Percentiles rank a stretch among this genome's conserved stretches.
Conservation (phyloP, 306 rosid genomes). For the Mimosa bimucronata region DNA sequence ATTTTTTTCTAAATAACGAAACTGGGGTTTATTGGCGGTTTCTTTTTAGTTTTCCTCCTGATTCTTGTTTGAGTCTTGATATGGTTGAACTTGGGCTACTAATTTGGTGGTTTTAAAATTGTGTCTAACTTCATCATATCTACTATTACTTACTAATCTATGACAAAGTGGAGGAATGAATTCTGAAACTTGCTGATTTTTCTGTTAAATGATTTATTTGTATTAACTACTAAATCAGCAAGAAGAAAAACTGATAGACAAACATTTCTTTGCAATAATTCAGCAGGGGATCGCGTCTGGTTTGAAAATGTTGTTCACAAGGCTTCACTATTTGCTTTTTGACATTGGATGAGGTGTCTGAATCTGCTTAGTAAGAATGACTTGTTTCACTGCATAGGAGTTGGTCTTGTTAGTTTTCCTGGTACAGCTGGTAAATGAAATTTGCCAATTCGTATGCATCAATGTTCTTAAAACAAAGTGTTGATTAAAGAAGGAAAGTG, state of each 20-base stretch:
- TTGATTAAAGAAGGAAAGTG: background rate
- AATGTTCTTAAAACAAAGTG: slow-evolving; percentile 26
- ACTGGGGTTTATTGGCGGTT: background rate
- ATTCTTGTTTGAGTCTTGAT: slow-evolving; percentile 20
- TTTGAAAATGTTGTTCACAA: slow-evolving; percentile 17
- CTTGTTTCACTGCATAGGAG: slow-evolving; percentile 20
- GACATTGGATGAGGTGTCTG: slow-evolving; percentile 15
- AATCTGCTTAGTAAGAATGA: slow-evolving; percentile 23
- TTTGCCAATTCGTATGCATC: slow-evolving; percentile 25
- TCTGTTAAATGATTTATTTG: background rate
- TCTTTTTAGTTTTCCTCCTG: slow-evolving; percentile 16
- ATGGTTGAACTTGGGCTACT: slow-evolving; percentile 19
- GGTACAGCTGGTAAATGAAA: slow-evolving; percentile 30
- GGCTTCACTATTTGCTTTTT: slow-evolving; percentile 11
- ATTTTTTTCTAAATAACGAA: background rate
- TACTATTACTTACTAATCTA: slow-evolving; percentile 1
- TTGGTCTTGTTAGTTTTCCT: slow-evolving; percentile 25
- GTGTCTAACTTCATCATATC: background rate
- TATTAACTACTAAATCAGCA: background rate
- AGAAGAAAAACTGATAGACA: slow-evolving; percentile 28
- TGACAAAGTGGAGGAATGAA: background rate
- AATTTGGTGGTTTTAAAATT: slow-evolving; percentile 1
- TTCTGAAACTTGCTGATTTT: slow-evolving; percentile 30
- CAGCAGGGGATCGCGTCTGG: slow-evolving; percentile 40
- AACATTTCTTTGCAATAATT: slow-evolving; percentile 25